These are phyloP conservation scores for Torulaspora gathmanii DNA, from an alignment of 805 yeast genomes.

Conservation along the genomic window DNA sequence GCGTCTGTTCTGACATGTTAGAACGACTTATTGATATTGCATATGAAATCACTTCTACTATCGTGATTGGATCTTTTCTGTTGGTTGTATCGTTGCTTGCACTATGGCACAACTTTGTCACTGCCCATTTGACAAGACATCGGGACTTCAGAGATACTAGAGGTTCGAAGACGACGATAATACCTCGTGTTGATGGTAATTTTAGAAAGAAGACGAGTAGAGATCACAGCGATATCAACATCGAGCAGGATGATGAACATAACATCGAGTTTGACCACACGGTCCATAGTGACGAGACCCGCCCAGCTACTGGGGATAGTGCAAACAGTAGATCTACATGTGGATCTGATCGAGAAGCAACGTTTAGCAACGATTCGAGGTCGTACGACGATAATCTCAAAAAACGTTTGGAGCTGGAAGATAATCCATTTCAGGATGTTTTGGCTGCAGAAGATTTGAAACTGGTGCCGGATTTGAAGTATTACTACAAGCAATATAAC, in stretches of 20 bases:
- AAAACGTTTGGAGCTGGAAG: conserved; percentile 13
- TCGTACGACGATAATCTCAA: conserved; percentile 9
- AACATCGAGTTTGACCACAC: conserved; percentile 33
- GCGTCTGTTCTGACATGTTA: conserved; percentile 4
- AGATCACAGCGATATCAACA: conserved; percentile 5
- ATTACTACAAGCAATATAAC: conserved; percentile 61
- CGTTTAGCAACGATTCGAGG: neutral
- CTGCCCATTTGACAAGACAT: conserved; percentile 23
- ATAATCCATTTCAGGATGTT: conserved; percentile 30
- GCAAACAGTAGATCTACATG: neutral
- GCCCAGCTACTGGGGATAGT: conserved; percentile 10
- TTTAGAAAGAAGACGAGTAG: conserved; percentile 11
- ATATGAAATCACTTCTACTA: conserved; percentile 15
- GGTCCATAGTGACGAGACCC: conserved; percentile 20
- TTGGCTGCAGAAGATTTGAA: conserved; percentile 27
- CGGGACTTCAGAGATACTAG: conserved; percentile 32
- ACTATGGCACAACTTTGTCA: conserved; percentile 30
- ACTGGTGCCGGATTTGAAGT: conserved; percentile 53
- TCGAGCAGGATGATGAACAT: conserved; percentile 23
- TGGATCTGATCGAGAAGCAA: neutral
- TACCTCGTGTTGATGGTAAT: conserved; percentile 11
- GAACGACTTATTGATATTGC: conserved; percentile 8
- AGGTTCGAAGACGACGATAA: conserved; percentile 23
- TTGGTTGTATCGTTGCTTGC: conserved; percentile 28
- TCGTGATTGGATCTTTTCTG: conserved; percentile 24